Evolutionary conservation across 805 yeast genomes (phyloP), one percentile per base, ranked within the genome.

Genomic region (Scheffersomyces spartinae): DNA sequence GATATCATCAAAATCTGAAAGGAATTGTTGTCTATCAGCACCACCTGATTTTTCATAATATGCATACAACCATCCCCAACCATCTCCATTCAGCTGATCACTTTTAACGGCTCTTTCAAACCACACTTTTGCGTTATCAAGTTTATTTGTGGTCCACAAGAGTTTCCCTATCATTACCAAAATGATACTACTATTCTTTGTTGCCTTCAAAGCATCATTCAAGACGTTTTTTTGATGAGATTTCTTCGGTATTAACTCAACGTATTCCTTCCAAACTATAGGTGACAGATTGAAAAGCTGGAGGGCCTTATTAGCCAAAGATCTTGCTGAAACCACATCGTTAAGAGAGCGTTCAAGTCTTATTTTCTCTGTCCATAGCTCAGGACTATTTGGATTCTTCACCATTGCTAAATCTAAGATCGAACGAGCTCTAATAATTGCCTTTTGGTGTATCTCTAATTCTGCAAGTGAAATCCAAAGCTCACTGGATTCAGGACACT

Each of bases 61-160:
- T 15, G 61, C 56, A 37, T 68, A 70, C 25, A 61, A 41, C 77
- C 84, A 76, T 1, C 72, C 68, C 79, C 93, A 84, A 3, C 64
- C 49, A 48, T 86, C 96, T 4, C 94, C 96, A 42, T 59, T 68
- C n/a, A 50, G 55, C 1, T 55, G 46, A 29, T 74, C 72, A 2
- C 61, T 55, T n/a, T 52, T 56, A 7, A 76, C 43, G 0, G 91
- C 80, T 27, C 79, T 59, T 24, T 76, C 77, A 29, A 84, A 68
- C 84, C 95, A 86, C 9, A 74, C 62, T 28, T 60, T 55, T 0
- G 93, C 82, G 35, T 74, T 76, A 2, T 64, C 51, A 14, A 63
- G 48, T 35, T 79, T 79, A 0, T 79, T 76, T 14, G 71, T 78
- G 2, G 54, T 40, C 75, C 77, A 76, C 33, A 85, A 74, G 29